Evolutionary conservation across 2,329 filamentous ascomycete species (phyloP).

Genomic region (Emmonsiellopsis sp.): DNA sequence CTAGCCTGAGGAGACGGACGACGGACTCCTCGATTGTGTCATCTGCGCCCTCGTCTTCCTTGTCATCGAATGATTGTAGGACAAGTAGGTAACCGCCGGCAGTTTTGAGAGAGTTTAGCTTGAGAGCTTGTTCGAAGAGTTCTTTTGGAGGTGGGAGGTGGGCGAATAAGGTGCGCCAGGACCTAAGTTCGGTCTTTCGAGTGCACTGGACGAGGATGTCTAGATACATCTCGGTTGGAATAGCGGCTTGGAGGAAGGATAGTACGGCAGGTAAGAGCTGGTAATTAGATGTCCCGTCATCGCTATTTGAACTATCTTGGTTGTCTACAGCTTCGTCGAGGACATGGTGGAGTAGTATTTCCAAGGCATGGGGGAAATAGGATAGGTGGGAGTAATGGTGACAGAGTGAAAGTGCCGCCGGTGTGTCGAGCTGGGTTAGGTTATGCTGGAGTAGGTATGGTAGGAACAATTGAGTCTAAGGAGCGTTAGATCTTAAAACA

Average conservation of each 20-base stretch:
- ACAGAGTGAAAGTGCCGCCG: slow-evolving; percentile 70
- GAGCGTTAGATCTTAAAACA: slow-evolving; percentile 6
- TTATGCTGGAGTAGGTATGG: slow-evolving; percentile 78
- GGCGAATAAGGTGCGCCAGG: slow-evolving; percentile 87
- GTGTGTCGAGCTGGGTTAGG: slow-evolving; percentile 63
- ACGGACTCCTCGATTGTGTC: slow-evolving; percentile 50
- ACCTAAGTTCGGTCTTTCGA: slow-evolving; percentile 88
- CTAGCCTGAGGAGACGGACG: slow-evolving; percentile 68
- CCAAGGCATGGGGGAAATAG: slow-evolving; percentile 88
- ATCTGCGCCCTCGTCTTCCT: slow-evolving; percentile 33
- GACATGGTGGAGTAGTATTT: slow-evolving; percentile 85
- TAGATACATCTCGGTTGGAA: slow-evolving; percentile 63
- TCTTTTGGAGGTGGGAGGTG: slow-evolving; percentile 84
- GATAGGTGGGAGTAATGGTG: slow-evolving; percentile 77
- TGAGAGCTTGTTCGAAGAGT: slow-evolving; percentile 85
- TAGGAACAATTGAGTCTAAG: slow-evolving; percentile 84
- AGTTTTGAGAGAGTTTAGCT: slow-evolving; percentile 79
- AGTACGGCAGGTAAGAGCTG: slow-evolving; percentile 41
- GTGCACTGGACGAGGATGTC: slow-evolving; percentile 96
- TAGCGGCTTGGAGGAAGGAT: slow-evolving; percentile 60
- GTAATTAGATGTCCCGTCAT: background rate
- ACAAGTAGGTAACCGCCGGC: slow-evolving; percentile 95
- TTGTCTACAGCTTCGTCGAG: slow-evolving; percentile 89
- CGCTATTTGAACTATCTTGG: slow-evolving; percentile 17
- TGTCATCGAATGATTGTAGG: slow-evolving; percentile 65